Conservation (phyloP, 2,329 filamentous ascomycete genomes). For the Graphiopsis chlorocephala region DNA sequence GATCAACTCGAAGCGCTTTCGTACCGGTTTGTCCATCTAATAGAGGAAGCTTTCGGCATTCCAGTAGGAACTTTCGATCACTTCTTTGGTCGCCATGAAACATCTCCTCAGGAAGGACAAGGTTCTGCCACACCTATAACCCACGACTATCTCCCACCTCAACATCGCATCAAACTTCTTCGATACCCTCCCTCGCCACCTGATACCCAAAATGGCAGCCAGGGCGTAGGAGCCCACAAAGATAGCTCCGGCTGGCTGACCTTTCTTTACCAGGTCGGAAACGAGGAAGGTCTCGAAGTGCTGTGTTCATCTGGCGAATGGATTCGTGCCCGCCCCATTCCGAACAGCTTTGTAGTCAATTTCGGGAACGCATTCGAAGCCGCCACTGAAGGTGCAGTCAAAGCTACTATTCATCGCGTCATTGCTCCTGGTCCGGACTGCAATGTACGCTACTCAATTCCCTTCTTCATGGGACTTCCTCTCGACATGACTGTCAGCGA, state of each 20-base stretch:
- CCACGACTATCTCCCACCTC: conserved; percentile 34
- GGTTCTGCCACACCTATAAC: not conserved
- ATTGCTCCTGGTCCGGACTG: conserved; percentile 22
- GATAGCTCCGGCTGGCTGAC: conserved; percentile 65
- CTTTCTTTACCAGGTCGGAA: conserved; percentile 60
- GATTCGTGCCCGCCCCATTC: conserved; percentile 50
- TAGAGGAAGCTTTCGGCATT: conserved; percentile 55
- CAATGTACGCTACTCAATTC: conserved; percentile 33
- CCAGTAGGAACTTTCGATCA: conserved; percentile 48
- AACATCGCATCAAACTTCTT: conserved; percentile 60
- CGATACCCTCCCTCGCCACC: conserved; percentile 47
- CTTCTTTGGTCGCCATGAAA: conserved; percentile 44
- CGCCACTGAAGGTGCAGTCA: conserved; percentile 53
- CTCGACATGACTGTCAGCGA: conserved; percentile 40
- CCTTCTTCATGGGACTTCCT: conserved; percentile 40
- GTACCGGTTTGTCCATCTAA: conserved; percentile 54
- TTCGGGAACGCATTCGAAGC: conserved; percentile 60
- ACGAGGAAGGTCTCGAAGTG: conserved; percentile 52
- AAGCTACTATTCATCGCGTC: conserved; percentile 49
- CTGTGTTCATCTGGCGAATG: conserved; percentile 49
- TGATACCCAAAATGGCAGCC: conserved; percentile 26
- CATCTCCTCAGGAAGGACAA: not conserved
- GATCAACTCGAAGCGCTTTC: conserved; percentile 51
- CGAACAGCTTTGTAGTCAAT: conserved; percentile 56
- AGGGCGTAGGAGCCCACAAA: conserved; percentile 62